Percentiles rank a stretch among this genome's conserved stretches.
Evolutionary conservation across 176 grass and related monocot species (phyloP).

Genomic region (Avena eriantha): DNA sequence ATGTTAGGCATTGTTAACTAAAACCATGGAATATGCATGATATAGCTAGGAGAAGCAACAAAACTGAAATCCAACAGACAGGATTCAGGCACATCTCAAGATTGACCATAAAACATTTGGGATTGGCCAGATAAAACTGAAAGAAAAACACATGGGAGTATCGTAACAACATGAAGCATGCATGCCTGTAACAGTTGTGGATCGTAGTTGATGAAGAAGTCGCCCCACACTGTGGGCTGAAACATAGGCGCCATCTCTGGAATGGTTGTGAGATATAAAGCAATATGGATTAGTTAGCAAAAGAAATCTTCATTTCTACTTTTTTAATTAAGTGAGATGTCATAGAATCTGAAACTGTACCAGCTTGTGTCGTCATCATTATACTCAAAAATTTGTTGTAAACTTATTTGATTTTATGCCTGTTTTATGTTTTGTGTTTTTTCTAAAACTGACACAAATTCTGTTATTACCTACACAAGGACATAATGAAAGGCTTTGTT

Average conservation of each 20-base stretch:
- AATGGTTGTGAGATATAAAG: not conserved
- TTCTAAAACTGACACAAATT: no score
- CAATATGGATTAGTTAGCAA: no score
- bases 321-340: no score
- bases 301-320: no score
- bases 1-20: no score
- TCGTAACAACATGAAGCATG: not conserved
- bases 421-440: no score
- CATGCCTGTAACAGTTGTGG: slow-evolving; percentile 35
- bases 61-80: slow-evolving; percentile 7
- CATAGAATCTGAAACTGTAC: no score
- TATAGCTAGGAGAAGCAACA: not conserved
- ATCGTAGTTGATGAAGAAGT: slow-evolving; percentile 44
- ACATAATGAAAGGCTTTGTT: no score
- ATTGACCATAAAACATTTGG: not conserved
- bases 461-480: no score
- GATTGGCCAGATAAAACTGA: not conserved
- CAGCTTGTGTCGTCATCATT: no score
- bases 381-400: no score
- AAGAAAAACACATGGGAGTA: not conserved
- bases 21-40: not conserved
- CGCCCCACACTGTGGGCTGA: slow-evolving; percentile 36
- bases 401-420: no score
- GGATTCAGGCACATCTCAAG: not conserved
- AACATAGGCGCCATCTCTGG: slow-evolving; percentile 18